Evolutionary conservation across 2,329 filamentous ascomycete genomes (phyloP), one percentile per base, ranked within the genome.

Genomic region (Penicillium sp.): DNA sequence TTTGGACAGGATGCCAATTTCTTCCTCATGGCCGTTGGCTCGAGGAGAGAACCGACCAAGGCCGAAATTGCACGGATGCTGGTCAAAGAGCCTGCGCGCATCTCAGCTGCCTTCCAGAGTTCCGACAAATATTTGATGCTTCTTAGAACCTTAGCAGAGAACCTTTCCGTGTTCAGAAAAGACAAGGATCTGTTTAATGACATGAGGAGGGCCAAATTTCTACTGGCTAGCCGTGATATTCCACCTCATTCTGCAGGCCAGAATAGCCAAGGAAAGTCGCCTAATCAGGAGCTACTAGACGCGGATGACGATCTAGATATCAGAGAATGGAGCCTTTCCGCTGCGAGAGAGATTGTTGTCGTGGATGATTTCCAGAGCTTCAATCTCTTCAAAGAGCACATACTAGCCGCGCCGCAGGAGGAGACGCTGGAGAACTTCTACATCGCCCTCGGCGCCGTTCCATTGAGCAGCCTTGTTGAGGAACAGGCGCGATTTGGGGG

Each of bases 341-440:
- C 78, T 21, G 83, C 90, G 1, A 74, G 70, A 34, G 75, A 86
- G 37, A 85, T 93, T 53, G 83, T 93, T 28, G 78, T 94, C 39
- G 72, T 90, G 8, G 88, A 95, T 59, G 91, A 97, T 56, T 90
- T 93, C 54, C 86, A 87, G 55, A 89, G 86, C 57, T 95, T 91
- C 62, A 83, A 84, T 21, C 74, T 93, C 1, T 98, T 98, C 73
- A 91, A 90, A 59, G 80, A 88, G 36, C 80, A 81, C 47, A 74
- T 98, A 19, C 76, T 94, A 18, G 89, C 86, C 45, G 89, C 90
- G 0, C 94, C 93, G 0, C 87, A 95, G 62, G 93, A 98, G 58
- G 93, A 97, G 48, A 62, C 70, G 0, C 72, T 98, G 1, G 93
- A 98, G 60, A 76, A 78, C 1, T 91, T 98, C 48, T 98, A 98